A percentile compares a stretch with the other conserved stretches of the same genome.
Evolutionary conservation across 192 early-diverging fungal genomes (phyloP).

Genomic region (Polychytrium aggregatum): DNA sequence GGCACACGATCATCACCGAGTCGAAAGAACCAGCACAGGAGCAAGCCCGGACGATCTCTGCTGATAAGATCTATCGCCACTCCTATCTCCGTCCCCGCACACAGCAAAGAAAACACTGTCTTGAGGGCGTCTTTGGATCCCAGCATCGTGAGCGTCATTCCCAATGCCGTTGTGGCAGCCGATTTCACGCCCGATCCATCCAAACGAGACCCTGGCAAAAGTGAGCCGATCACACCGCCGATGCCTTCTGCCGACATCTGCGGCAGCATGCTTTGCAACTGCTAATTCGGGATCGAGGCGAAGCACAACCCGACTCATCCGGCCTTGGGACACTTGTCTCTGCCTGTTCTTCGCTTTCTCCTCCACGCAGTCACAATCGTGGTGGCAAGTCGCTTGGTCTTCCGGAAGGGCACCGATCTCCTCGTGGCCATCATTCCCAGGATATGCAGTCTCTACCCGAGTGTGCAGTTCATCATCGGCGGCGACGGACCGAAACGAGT

Average conservation of each 20-base stretch:
- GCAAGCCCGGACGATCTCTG: no score
- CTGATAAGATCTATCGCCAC: no score
- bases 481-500: conserved; percentile 94
- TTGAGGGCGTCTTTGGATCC: conserved; percentile 84
- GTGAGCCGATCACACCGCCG: conserved; percentile 29
- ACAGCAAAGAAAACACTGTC: conserved; percentile 97
- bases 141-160: conserved; percentile 83
- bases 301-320: no score
- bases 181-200: conserved; percentile 77
- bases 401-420: conserved; percentile 91
- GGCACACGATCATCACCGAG: no score
- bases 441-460: conserved; percentile 67
- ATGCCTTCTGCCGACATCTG: no score
- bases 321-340: no score
- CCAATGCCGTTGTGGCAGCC: conserved; percentile 92
- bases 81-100: no score
- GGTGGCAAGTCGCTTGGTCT: conserved; percentile 81
- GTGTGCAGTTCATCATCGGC: conserved; percentile 89
- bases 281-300: neutral
- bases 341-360: neutral
- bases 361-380: conserved; percentile 73
- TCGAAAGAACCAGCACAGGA: no score
- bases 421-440: conserved; percentile 82
- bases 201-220: conserved; percentile 61
- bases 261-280: no score